Evolutionary conservation across 768 basidiomycete species (phyloP), one percentile per base, ranked within the genome.

Genomic region (Pleurotus djamor): DNA sequence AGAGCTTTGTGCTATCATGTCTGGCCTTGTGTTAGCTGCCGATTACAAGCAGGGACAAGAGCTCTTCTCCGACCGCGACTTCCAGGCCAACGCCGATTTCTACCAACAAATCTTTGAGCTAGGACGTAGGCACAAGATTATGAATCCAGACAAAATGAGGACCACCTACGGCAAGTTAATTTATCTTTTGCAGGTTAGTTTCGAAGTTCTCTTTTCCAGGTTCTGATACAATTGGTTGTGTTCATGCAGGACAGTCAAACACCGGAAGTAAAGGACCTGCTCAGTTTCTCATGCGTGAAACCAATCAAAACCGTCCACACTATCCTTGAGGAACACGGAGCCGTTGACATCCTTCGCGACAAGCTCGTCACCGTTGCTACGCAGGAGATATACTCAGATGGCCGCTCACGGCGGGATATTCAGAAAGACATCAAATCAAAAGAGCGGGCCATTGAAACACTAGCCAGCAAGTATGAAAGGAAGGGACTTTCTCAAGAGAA

Each of bases 71-170:
- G 88, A 92, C 62, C 83, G 90, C 17, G 90, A 94, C 69, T 94
- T 94, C 67, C 78, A 89, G 60, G 79, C 83, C 12, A 94, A 94
- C 65, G 84, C 83, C 14, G 84, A 87, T 6, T 94, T 94, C 67
- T 94, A 88, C 66, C 90, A 92, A 66, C 72, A 78, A 12, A 79
- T 93, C 28, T 94, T 94, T 63, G 92, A 94, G 72, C 80, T 94
- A 21, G 91, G 92, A 16, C 78, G 91, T 52, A 80, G 92, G 59
- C 90, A 93, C 68, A 94, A 94, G 71, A 94, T 94, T 67, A 92
- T 91, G 90, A 94, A 94, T 65, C 92, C 92, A 0, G 92, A 94
- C 68, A 93, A 93, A 65, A 93, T 94, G 92, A 82, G 92, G 28
- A 86, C 89, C 33, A 94, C 90, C 6, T 94, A 94, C 61, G 92